Base-by-base conservation (phyloP, 257 asterid species). In the Solanum pinnatisectum region DNA sequence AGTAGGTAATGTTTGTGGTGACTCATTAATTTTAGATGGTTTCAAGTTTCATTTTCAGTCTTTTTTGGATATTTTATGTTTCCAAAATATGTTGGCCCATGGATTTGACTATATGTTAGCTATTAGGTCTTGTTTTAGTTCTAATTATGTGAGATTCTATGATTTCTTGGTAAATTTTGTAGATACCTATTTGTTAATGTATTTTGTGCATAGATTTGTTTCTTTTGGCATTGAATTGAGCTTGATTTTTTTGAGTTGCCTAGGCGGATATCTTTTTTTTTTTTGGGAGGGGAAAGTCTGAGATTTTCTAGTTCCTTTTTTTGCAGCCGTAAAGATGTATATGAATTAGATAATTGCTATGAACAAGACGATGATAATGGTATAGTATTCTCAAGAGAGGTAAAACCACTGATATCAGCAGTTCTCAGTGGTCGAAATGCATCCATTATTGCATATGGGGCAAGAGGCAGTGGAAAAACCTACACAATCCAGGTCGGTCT, bases 381-480 rank as follows among this genome's bases (percentile, higher is more conserved):
- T 36, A 9, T 85, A 78, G 89, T 97, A 84, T 97, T 93, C 77
- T 85, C 93, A 63, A 92, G 89, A 89, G 99, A 97, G 92, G 89
- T 97, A 36, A 88, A 91, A n/a, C 98, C 97, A 32, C 60, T 94
- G 87, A 84, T 94, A 65, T 78, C 83, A 2, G 94, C 91, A 82
- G 93, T 90, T 74, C 91, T 95, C 67, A 82, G 87, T 90, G 98
- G 98, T 81, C 91, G 83, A 86, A 91, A 93, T 92, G 95, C 94
- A 89, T 91, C 98, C 1, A 67, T 95, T 65, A 86, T 97, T 91
- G 99, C 97, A 16, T 88, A 94, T 88, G 99, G 99, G 44, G 98
- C 98, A 44, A 93, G 92, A 88, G 96, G 98, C 88, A 95, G 98
- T 91, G 98, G 98, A 27, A 97, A 97, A 89, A 95, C 99, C 18